A percentile compares a stretch with the other conserved stretches of the same genome.
Conservation (phyloP, 2,329 filamentous ascomycete species). For the Arthrobotrys megalospora region DNA sequence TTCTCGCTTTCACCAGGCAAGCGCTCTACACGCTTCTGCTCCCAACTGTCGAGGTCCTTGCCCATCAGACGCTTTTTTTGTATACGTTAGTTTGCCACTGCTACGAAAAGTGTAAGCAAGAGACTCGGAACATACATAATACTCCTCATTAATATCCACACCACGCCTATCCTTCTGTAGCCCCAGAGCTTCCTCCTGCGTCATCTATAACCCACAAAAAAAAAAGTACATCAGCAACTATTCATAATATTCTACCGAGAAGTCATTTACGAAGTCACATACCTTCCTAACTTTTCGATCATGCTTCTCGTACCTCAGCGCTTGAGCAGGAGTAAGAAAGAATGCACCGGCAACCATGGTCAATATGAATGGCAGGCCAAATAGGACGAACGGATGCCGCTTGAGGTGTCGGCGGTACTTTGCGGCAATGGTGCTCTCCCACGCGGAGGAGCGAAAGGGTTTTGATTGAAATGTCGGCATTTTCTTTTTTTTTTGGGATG, state of each 20-base stretch:
- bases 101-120: background rate
- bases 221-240: background rate
- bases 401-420: slow-evolving; percentile 82
- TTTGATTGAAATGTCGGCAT: slow-evolving; percentile 58
- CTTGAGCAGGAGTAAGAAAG: slow-evolving; percentile 92
- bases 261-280: background rate
- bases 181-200: slow-evolving; percentile 86
- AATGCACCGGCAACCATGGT: slow-evolving; percentile 95
- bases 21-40: slow-evolving; percentile 93
- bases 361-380: slow-evolving; percentile 91
- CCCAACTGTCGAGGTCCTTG: slow-evolving; percentile 95
- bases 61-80: slow-evolving; percentile 79
- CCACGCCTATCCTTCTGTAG: slow-evolving; percentile 79
- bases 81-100: background rate
- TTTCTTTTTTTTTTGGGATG: background rate
- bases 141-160: slow-evolving; percentile 87
- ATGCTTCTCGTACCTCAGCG: slow-evolving; percentile 91
- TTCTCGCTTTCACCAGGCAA: slow-evolving; percentile 87
- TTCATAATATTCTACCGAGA: background rate
- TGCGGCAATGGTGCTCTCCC: slow-evolving; percentile 73
- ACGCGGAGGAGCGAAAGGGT: slow-evolving; percentile 46
- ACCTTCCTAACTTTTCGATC: slow-evolving; percentile 86
- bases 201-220: slow-evolving; percentile 70
- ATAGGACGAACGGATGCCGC: slow-evolving; percentile 88
- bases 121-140: slow-evolving; percentile 74